Evolutionary conservation across 345 rosid genomes (phyloP).

Genomic region (Xanthoceras sorbifolium): DNA sequence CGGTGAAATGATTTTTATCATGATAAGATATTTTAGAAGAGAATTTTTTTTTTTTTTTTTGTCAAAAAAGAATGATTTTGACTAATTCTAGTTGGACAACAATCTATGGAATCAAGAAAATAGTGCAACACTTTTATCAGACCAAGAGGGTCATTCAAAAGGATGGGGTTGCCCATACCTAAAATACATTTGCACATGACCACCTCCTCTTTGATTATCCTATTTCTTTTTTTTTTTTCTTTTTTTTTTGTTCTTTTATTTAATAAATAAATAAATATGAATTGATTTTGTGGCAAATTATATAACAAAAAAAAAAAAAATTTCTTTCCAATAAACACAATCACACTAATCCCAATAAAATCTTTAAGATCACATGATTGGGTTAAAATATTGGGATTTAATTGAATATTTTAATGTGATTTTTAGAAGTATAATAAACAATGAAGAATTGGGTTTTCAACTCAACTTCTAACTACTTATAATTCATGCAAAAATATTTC

Average conservation of each 20-base stretch:
- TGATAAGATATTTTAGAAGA: background rate
- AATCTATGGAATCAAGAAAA: background rate
- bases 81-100: background rate
- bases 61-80: background rate
- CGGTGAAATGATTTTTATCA: no score
- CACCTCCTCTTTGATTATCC: background rate
- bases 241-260: constrained; percentile 3
- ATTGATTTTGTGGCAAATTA: background rate
- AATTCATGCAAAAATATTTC: no score
- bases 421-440: background rate
- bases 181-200: constrained; percentile 19
- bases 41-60: no score
- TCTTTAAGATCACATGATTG: background rate
- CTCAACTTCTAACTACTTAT: background rate
- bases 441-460: background rate
- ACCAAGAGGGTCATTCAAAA: constrained; percentile 17
- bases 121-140: constrained; percentile 5
- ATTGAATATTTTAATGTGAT: background rate
- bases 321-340: background rate
- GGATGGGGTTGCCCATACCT: constrained; percentile 35
- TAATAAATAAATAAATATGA: no score
- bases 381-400: background rate
- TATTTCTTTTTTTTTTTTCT: background rate
- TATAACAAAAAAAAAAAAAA: background rate
- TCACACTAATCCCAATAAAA: background rate